Base-by-base conservation (phyloP, 139 green algal genomes). In the Chlamydomonas asymmetrica region DNA sequence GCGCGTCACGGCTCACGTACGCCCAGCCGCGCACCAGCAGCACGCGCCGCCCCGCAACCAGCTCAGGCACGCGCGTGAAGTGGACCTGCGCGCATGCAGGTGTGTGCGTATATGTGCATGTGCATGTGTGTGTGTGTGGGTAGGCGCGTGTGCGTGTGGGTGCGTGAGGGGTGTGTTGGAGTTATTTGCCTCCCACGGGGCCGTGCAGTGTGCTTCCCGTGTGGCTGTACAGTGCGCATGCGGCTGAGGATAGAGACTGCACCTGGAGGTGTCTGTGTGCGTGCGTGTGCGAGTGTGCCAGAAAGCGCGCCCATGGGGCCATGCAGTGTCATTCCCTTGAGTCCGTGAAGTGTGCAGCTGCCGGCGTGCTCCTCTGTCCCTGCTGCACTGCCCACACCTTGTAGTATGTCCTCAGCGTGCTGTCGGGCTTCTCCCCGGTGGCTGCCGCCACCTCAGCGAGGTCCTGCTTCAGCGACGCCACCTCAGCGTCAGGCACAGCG, bases 61-160 rank as follows among this genome's bases (percentile, higher is more conserved):
- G 84, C 66, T 97, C 92, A 6, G 92, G 92, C 48, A 98, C 95
- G 3, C 86, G 73, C 62, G 66, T 71, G 49, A 81, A 98, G 25
- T 88, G 88, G 56, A 97, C 93, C 82, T 92, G 83, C 0, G 31
- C 16, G 38, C 9, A 27, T 31, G 37, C 5, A 8, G 38, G 10
- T 41, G 29, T 16, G 9, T 41, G 8, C 25, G 25, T 8, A 43
- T 56, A 22, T 9, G 39, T 22, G 22, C 27, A 27, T 34, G n/a
- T 6, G 39, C 4, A 23, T 49, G 39, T 35, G 5, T 56, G 39
- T 31, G 4, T 9, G 10, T 25, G 32, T 29, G 31, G 32, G 60
- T 9, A 16, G 35, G 20, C 6, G 9, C 63, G 52, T 43, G 63
- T 34, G 31, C 63, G 10, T 32, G 20, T 10, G 37, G 8, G 5